Percentiles rank a stretch among this genome's conserved stretches.
These are phyloP conservation scores for Tolypocladium nubicola DNA, from an alignment of 2,329 filamentous ascomycete genomes.

Conservation along the genomic window DNA sequence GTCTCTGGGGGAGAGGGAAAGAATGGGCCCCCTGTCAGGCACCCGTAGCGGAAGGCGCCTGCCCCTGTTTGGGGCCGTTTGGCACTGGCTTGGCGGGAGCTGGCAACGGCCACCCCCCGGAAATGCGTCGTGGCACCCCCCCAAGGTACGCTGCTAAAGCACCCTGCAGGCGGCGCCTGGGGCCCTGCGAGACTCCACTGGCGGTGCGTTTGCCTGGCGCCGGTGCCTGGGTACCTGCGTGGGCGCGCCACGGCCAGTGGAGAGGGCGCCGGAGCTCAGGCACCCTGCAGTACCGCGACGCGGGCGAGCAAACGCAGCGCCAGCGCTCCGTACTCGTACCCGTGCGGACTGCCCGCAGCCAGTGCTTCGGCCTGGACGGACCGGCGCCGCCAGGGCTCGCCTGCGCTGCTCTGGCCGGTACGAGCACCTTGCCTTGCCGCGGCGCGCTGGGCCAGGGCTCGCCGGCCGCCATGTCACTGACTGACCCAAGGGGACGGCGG, in stretches of 20 bases:
- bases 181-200: background rate
- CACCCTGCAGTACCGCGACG: background rate
- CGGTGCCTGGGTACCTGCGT: background rate
- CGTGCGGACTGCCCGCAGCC: background rate
- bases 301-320: background rate
- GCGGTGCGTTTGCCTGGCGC: background rate
- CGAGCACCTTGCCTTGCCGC: background rate
- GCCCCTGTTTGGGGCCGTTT: background rate
- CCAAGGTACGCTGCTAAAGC: background rate
- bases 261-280: background rate
- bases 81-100: background rate
- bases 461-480: background rate
- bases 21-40: background rate
- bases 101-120: background rate
- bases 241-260: background rate
- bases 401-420: background rate
- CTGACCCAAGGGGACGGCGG: background rate
- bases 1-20: background rate
- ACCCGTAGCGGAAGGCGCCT: background rate
- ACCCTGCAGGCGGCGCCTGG: background rate
- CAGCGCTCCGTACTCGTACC: too few species aligned
- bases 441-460: too few species aligned
- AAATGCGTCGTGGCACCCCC: background rate
- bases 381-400: background rate
- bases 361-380: background rate